Evolutionary conservation across 129 eudicot genomes (phyloP).

Genomic region (Deinandra increscens): DNA sequence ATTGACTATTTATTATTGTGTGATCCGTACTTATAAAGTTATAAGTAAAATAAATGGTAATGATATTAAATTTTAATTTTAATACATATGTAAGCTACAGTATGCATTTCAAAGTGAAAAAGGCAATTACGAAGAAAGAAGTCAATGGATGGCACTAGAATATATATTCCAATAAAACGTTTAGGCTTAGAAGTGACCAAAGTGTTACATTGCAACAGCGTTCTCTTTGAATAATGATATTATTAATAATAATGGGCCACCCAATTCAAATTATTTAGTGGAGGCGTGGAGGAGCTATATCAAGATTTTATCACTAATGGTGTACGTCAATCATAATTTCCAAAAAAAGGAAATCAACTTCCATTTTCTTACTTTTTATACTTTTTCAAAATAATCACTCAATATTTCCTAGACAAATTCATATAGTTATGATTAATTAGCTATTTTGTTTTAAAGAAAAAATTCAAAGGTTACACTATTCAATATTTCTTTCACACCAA

Average conservation of each 20-base stretch:
- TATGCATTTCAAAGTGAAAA: background rate
- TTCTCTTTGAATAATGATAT: conserved; percentile 17
- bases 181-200: conserved; percentile 26
- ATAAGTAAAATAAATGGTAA: too few species aligned
- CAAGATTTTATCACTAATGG: conserved; percentile 16
- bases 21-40: too few species aligned
- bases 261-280: conserved; percentile 21
- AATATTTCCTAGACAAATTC: too few species aligned
- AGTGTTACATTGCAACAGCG: conserved; percentile 8
- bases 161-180: conserved; percentile 17
- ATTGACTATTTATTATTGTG: too few species aligned
- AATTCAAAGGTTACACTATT: too few species aligned
- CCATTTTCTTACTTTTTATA: background rate
- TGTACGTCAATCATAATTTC: conserved; percentile 19
- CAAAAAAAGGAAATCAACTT: background rate
- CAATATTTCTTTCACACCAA: too few species aligned
- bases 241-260: conserved; percentile 34
- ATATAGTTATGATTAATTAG: too few species aligned
- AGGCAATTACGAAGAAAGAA: background rate
- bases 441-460: too few species aligned
- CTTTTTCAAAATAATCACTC: background rate
- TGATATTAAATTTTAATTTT: too few species aligned
- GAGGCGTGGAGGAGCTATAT: conserved; percentile 23
- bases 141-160: conserved; percentile 27
- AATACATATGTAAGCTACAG: too few species aligned